phyloP scores from a whole-genome alignment of 2,329 filamentous ascomycete genomes.

The Ophiocordyceps unilateralis region DNA sequence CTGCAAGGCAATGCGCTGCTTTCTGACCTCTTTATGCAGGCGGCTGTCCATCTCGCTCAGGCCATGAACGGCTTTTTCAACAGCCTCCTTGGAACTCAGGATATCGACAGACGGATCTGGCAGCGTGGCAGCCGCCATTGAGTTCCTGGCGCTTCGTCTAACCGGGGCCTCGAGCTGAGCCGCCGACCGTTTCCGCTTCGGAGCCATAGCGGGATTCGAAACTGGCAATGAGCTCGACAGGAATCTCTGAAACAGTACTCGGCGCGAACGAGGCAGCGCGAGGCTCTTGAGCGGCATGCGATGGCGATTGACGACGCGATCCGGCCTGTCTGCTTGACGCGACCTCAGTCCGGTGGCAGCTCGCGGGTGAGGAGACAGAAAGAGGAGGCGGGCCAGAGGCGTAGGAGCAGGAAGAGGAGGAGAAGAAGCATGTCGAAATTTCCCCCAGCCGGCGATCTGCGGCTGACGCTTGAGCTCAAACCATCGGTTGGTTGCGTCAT shows the following conservation, averaged over 20 bases:
- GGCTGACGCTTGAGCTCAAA: too few species aligned
- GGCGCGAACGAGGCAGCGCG: not conserved
- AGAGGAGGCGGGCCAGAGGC: too few species aligned
- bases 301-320: not conserved
- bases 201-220: slow-evolving; percentile 13
- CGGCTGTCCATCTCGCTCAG: slow-evolving; percentile 30
- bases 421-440: too few species aligned
- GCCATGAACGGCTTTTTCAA: slow-evolving; percentile 24
- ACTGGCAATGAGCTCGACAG: not conserved
- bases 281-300: not conserved
- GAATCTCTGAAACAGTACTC: not conserved
- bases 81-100: slow-evolving; percentile 7
- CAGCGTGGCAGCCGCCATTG: slow-evolving; percentile 2
- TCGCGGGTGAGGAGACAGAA: not conserved
- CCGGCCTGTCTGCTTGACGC: too few species aligned
- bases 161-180: slow-evolving; percentile 6
- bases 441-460: too few species aligned
- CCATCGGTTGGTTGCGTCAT: too few species aligned
- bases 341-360: too few species aligned
- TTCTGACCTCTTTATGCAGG: slow-evolving; percentile 24
- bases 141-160: slow-evolving; percentile 11
- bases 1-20: slow-evolving; percentile 29
- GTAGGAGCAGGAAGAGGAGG: too few species aligned
- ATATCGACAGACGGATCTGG: not conserved
- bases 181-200: slow-evolving; percentile 20